Evolutionary conservation across 345 rosid species (phyloP), one percentile per base, ranked within the genome.

Genomic region (Aethionema arabicum): DNA sequence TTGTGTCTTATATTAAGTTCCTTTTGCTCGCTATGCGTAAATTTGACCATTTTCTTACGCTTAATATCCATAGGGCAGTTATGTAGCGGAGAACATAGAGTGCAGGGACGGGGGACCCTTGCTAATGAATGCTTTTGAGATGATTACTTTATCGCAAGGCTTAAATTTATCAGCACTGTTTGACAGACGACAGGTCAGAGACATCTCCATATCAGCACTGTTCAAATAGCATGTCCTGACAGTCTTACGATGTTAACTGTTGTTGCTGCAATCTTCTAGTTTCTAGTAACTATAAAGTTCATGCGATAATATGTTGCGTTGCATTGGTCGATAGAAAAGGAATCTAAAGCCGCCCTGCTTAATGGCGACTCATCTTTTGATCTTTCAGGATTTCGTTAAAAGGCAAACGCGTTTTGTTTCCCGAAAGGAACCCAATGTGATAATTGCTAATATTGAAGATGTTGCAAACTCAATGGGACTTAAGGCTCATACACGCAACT

Each of bases 141-240:
- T 93, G 91, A 92, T 92, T 46, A 85, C 93, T 10, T 78, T 92
- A 63, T 92, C 95, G n/a, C 98, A 92, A 74, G 98, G 95, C 53
- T 76, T 89, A 77, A 93, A 93, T 72, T 77, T 93, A 56, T 88
- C 96, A 16, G 95, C 88, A 36, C 77, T 93, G 61, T 93, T 93
- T 80, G 97, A 93, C 50, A 79, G 96, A 75, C 79, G 75, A 56
- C 96, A 83, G 96, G 97, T n/a, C 14, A 43, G 29, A 52, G 51
- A 66, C 8, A 51, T 48, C 30, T 48, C 37, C 36, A 29, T 12
- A 27, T n/a, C n/a, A n/a, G n/a, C n/a, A n/a, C n/a, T n/a, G n/a
- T 13, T 50, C 14, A 31, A 14, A 62, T n/a, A 4, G 3, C 41
- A 6, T 11, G 11, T 52, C 5, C 16, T 40, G 32, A 51, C 32